Evolutionary conservation across 441 rosid species (phyloP).

Genomic region (Pelargonium citronellum): DNA sequence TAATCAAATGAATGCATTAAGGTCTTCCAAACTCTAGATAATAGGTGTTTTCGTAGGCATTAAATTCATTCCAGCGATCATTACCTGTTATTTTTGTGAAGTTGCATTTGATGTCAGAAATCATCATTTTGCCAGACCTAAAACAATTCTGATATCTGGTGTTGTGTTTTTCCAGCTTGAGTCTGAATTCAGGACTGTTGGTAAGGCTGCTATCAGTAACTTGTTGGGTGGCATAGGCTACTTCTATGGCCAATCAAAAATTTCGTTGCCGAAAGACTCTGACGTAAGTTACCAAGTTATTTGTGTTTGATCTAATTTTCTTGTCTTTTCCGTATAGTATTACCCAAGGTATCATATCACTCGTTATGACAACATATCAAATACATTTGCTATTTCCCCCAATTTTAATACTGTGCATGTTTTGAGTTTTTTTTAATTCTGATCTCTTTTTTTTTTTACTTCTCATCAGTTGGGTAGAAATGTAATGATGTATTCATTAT

Average conservation of each 20-base stretch:
- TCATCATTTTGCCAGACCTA: neutral
- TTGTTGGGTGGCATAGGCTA: conserved; percentile 97
- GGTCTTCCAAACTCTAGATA: neutral
- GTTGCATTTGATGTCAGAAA: conserved; percentile 3
- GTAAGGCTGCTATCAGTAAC: conserved; percentile 82
- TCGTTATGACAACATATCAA: conserved; percentile 1
- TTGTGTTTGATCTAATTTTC: conserved; percentile 11
- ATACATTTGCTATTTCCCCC: neutral
- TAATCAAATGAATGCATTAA: neutral
- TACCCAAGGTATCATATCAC: neutral
- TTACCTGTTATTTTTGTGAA: conserved; percentile 14
- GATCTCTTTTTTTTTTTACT: no score
- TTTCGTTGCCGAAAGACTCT: conserved; percentile 48
- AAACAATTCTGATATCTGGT: neutral
- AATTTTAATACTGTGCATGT: neutral
- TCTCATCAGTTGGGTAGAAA: no score
- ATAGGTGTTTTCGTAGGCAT: conserved; percentile 14
- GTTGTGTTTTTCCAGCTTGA: conserved; percentile 53
- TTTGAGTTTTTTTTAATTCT: no score
- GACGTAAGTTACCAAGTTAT: conserved; percentile 54
- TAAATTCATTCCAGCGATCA: conserved; percentile 5
- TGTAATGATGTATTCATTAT: no score
- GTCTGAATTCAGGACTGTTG: conserved; percentile 53
- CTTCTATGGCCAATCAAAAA: conserved; percentile 87
- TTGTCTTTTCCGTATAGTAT: conserved; percentile 6